Base-by-base conservation (phyloP, 1,139 yeast genomes). In the Kodamaea derodonti region DNA sequence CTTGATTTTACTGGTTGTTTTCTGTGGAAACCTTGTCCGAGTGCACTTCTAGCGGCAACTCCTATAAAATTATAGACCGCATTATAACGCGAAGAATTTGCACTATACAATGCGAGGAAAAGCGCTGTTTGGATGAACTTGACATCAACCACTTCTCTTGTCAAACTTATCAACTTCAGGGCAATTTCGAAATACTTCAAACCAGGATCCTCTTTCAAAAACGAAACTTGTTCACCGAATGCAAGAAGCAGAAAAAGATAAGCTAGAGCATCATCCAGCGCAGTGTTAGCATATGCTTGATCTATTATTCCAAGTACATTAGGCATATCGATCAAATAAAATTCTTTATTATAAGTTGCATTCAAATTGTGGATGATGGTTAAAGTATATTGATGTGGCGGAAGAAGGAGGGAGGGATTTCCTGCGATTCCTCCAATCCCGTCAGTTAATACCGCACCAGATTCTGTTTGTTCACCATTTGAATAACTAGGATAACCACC, bases 31-130 rank as follows among this genome's bases (percentile, higher is more conserved):
- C 75, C 75, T 32, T 61, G 58, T 7, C 72, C 60, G 10, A 74
- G 60, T 0, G 75, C 65, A 14, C 72, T 58, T 29, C 78, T 53
- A 4, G 69, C 60, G 1, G 79, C 79, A 4, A 72, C 58, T 1
- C 79, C 80, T 40, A 70, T 63, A 49, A 63, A 72, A 35, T 64
- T 59, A 48, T 66, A 72, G n/a, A 70, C 73, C 1, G 75, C 62
- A 36, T 72, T 71, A 35, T 70, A 69, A 26, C 77, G 54, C 41
- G 69, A 68, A 31, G 73, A 52, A 37, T 74, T 72, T 29, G 74
- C 74, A 6, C 72, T 64, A 42, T 61, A 74, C 28, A 72, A 58
- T 1, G 72, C 79, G 29, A 74, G 49, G 11, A 73, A 41, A 10
- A 70, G 47, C 5, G 73, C 64, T n/a, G 70, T 60, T 47, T 72